These are phyloP conservation scores for Apiotrichum akiyoshidainum DNA, from an alignment of 1,284 basidiomycete species.

Conservation along the genomic window DNA sequence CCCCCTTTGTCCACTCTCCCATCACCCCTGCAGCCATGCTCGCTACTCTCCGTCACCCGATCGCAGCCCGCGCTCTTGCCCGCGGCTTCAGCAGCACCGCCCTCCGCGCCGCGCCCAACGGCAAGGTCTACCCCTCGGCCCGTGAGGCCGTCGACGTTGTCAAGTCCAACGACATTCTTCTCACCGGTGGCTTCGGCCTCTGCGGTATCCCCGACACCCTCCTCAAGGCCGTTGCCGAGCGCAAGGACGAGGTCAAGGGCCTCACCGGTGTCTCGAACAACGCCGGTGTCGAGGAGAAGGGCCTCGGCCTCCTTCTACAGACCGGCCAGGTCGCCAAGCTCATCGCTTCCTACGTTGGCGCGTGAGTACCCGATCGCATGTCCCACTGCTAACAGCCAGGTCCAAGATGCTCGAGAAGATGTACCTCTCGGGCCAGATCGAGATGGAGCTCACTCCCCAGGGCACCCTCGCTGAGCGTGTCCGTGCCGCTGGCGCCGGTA, in stretches of 20 bases:
- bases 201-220: slow-evolving; percentile 66
- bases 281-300: slow-evolving; percentile 57
- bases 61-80: not conserved
- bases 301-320: slow-evolving; percentile 68
- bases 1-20: too few species aligned
- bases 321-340: slow-evolving; percentile 71
- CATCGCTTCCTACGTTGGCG: slow-evolving; percentile 79
- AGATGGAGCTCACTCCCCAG: slow-evolving; percentile 85
- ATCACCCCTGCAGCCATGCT: too few species aligned
- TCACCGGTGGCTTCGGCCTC: slow-evolving; percentile 64
- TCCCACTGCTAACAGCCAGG: slow-evolving; percentile 11
- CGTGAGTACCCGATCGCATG: slow-evolving; percentile 17
- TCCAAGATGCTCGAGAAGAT: slow-evolving; percentile 56
- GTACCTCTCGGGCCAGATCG: slow-evolving; percentile 76
- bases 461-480: slow-evolving; percentile 86
- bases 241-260: slow-evolving; percentile 62
- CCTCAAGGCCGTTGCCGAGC: slow-evolving; percentile 68
- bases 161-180: slow-evolving; percentile 70
- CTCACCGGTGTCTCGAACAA: slow-evolving; percentile 88
- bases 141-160: slow-evolving; percentile 79
- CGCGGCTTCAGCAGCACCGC: slow-evolving; percentile 15
- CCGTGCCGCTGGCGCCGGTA: slow-evolving; percentile 87
- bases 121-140: slow-evolving; percentile 71
- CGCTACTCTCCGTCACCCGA: not conserved
- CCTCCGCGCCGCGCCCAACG: slow-evolving; percentile 1